phyloP scores from a whole-genome alignment of 2,329 filamentous ascomycete species.

The Helicocarpus griseus region DNA sequence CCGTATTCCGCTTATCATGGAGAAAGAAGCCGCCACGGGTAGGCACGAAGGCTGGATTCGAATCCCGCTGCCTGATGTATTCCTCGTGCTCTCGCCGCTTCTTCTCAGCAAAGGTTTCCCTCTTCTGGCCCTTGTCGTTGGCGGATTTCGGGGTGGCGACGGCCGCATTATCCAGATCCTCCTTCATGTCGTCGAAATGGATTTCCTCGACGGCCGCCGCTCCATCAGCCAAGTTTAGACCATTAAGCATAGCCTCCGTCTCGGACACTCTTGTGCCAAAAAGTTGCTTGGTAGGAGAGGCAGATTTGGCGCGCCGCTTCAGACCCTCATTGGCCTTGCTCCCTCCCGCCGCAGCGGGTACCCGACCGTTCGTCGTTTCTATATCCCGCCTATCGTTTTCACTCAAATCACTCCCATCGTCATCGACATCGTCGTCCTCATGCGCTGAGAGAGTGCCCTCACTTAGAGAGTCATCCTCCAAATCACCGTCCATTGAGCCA shows the following conservation, averaged over 20 bases:
- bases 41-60: slow-evolving; percentile 86
- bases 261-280: slow-evolving; percentile 39
- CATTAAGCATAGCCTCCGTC: slow-evolving; percentile 54
- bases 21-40: slow-evolving; percentile 94
- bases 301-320: slow-evolving; percentile 28
- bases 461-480: slow-evolving; percentile 54
- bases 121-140: slow-evolving; percentile 22
- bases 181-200: slow-evolving; percentile 41
- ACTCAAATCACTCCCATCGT: slow-evolving; percentile 49
- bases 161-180: slow-evolving; percentile 17
- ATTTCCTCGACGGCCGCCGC: slow-evolving; percentile 33
- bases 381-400: slow-evolving; percentile 34
- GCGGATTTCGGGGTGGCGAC: slow-evolving; percentile 32
- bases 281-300: slow-evolving; percentile 22
- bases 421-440: slow-evolving; percentile 48
- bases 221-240: slow-evolving; percentile 40
- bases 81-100: slow-evolving; percentile 82
- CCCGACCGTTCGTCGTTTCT: slow-evolving; percentile 19
- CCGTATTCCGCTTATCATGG: slow-evolving; percentile 79
- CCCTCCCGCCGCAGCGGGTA: slow-evolving; percentile 20
- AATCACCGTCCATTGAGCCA: slow-evolving; percentile 38
- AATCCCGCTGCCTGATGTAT: slow-evolving; percentile 76
- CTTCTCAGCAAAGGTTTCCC: slow-evolving; percentile 56
- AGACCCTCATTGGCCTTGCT: slow-evolving; percentile 11
- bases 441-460: slow-evolving; percentile 51